Evolutionary conservation across 1,284 basidiomycete genomes (phyloP), one percentile per base, ranked within the genome.

Genomic region (Fomes fomentarius): DNA sequence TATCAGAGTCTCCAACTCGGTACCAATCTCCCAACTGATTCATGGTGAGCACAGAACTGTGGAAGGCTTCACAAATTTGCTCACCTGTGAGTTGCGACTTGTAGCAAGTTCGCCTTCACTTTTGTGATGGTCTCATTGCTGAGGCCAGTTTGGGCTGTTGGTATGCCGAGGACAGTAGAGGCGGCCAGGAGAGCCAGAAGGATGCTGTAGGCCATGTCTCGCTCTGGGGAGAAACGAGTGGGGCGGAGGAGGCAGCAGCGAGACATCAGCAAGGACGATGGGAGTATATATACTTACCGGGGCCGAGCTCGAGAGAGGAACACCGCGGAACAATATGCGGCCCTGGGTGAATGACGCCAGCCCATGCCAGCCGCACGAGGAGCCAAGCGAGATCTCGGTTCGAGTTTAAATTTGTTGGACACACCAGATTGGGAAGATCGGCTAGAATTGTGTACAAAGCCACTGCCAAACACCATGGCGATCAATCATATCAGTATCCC

Each of bases 1-100:
- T 26, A 82, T 74, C 37, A 89, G 68, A 8, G 89, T 84, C 67
- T 90, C 76, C 10, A 83, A 71, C 43, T 81, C 77, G 12, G 85
- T 84, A 5, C 89, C 89, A 47, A 86, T 72, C 65, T 91, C 89
- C 89, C 89, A 91, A 60, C 84, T 87, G 62, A 35, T 24, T 15
- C 30, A 26, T 8, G 9, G n/a, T 49, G 6, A 45, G 40, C 25
- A 31, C 4, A 15, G 11, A 24, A 5, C 5, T 2, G 14, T 1
- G 3, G 26, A 19, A 11, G 22, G 2, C 19, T 6, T 14, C 12
- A 28, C n/a, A 14, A 17, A 22, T 10, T 17, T 25, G 47, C 63
- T 34, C 12, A 72, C 70, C 70, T 72, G 31, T 67, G 65, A 15
- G 57, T 68, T 8, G 71, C 64, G 24, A 69, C 69, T 22, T 61